Percentiles rank a stretch among this genome's conserved stretches.
Conservation (phyloP, 768 basidiomycete genomes). For the Amanita jacksonii region DNA sequence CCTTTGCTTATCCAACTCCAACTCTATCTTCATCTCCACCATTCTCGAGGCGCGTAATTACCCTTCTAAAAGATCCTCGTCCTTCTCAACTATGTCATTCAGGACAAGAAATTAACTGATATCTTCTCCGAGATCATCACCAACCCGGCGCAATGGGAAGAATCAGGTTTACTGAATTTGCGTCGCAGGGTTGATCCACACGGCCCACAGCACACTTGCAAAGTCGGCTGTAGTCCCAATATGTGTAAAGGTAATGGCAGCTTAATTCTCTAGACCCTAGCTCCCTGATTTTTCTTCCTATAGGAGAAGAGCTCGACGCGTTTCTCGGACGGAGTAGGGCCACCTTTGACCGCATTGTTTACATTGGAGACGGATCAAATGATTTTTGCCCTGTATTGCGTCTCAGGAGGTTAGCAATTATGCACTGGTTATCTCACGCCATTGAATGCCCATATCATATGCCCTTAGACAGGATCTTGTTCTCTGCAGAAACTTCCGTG, state of each 20-base stretch:
- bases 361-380: slow-evolving; percentile 91
- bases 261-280: background rate
- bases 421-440: background rate
- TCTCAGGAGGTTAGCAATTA: slow-evolving; percentile 52
- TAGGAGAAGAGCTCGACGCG: slow-evolving; percentile 88
- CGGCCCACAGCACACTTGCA: slow-evolving; percentile 75
- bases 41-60: slow-evolving; percentile 60
- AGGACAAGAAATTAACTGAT: slow-evolving; percentile 66
- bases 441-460: no score
- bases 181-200: slow-evolving; percentile 65
- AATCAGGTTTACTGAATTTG: slow-evolving; percentile 62
- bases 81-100: slow-evolving; percentile 8
- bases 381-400: slow-evolving; percentile 92
- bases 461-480: slow-evolving; percentile 74
- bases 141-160: slow-evolving; percentile 83
- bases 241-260: slow-evolving; percentile 87
- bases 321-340: slow-evolving; percentile 57
- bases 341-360: slow-evolving; percentile 69
- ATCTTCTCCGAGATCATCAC: slow-evolving; percentile 84
- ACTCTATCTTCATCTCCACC: slow-evolving; percentile 82
- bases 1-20: slow-evolving; percentile 91
- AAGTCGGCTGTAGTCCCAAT: slow-evolving; percentile 85
- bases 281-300: background rate
- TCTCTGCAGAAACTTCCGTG: slow-evolving; percentile 70
- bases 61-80: background rate